Evolutionary conservation across 73 alveolate species (phyloP).

Genomic region (Effrenium voratum): DNA sequence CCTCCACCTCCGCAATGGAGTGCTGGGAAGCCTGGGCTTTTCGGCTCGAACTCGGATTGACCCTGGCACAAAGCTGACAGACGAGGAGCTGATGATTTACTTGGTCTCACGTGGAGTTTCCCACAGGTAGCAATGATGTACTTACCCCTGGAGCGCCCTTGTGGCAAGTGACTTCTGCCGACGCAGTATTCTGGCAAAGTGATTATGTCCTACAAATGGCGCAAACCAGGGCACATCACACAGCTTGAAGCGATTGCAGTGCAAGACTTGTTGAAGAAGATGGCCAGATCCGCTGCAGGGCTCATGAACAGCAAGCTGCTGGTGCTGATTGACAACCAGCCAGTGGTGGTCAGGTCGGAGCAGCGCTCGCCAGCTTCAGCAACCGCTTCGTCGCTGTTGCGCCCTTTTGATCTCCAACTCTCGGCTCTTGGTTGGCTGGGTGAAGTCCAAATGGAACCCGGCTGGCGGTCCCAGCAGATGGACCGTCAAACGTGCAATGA

Average conservation of each 20-base stretch:
- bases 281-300: not conserved
- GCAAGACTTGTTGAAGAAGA: slow-evolving; percentile 26
- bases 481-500: too few relatives aligned
- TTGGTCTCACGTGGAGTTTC: not conserved
- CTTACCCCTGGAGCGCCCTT: not conserved
- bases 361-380: too few relatives aligned
- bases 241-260: slow-evolving; percentile 9
- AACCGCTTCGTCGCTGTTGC: too few relatives aligned
- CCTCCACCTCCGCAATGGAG: not conserved
- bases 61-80: not conserved
- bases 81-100: slow-evolving; percentile 37
- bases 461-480: too few relatives aligned
- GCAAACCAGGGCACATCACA: not conserved
- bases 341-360: too few relatives aligned
- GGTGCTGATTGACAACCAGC: slow-evolving; percentile 30
- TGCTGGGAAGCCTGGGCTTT: not conserved
- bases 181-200: slow-evolving; percentile 8
- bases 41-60: not conserved
- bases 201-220: not conserved
- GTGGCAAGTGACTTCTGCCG: slow-evolving; percentile 25
- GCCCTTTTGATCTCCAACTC: too few relatives aligned
- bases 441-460: too few relatives aligned
- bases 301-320: not conserved
- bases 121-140: not conserved
- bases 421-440: too few relatives aligned